Conservation (phyloP, 2,329 filamentous ascomycete genomes). For the Elsinoe arachidis region DNA sequence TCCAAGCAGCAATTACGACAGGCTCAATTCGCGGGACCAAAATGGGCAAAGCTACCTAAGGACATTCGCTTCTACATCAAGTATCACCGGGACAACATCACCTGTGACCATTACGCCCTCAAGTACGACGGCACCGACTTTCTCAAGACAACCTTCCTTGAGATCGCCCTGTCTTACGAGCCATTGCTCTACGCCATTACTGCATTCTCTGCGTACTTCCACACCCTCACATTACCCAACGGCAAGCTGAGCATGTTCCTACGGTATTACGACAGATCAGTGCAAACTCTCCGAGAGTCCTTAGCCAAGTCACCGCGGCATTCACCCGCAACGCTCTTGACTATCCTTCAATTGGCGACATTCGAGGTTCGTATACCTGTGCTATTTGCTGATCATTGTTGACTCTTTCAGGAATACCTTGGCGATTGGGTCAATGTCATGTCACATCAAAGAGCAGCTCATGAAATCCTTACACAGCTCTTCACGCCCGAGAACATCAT, state of each 20-base stretch:
- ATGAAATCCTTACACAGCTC: slow-evolving; percentile 67
- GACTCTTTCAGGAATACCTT: slow-evolving; percentile 63
- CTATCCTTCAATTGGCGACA: slow-evolving; percentile 82
- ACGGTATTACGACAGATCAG: slow-evolving; percentile 81
- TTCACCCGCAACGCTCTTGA: slow-evolving; percentile 66
- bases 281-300: slow-evolving; percentile 63
- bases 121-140: slow-evolving; percentile 64
- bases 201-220: slow-evolving; percentile 82
- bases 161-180: slow-evolving; percentile 66
- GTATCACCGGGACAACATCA: slow-evolving; percentile 71
- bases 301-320: slow-evolving; percentile 63
- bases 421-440: slow-evolving; percentile 93
- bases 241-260: slow-evolving; percentile 75
- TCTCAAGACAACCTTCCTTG: slow-evolving; percentile 61
- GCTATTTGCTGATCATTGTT: neutral
- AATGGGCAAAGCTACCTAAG: slow-evolving; percentile 31
- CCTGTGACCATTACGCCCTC: slow-evolving; percentile 73
- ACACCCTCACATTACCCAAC: slow-evolving; percentile 59
- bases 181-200: slow-evolving; percentile 78
- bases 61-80: slow-evolving; percentile 71
- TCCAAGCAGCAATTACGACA: slow-evolving; percentile 15
- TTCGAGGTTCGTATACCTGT: slow-evolving; percentile 61
- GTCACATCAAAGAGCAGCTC: slow-evolving; percentile 84
- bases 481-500: slow-evolving; percentile 69
- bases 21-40: slow-evolving; percentile 13